phyloP scores from a whole-genome alignment of 1,284 basidiomycete species.

The Coniophora puteana region DNA sequence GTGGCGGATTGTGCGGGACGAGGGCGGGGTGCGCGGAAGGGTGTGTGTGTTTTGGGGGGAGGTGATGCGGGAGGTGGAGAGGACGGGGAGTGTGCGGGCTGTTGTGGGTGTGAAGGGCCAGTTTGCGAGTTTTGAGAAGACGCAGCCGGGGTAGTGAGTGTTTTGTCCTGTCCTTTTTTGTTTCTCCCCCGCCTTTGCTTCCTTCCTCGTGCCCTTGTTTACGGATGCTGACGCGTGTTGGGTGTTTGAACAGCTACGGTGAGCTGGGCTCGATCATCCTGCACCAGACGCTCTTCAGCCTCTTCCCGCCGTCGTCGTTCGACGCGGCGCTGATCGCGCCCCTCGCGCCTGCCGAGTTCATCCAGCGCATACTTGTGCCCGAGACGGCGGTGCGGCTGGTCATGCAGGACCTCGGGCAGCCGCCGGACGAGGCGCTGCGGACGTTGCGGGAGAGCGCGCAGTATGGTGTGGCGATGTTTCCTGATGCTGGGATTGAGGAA shows the following conservation, averaged over 20 bases:
- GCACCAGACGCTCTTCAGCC: constrained; percentile 66
- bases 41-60: constrained; percentile 73
- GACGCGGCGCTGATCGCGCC: constrained; percentile 51
- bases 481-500: constrained; percentile 46
- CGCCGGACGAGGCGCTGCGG: constrained; percentile 43
- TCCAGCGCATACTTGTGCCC: constrained; percentile 70
- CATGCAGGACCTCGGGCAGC: constrained; percentile 57
- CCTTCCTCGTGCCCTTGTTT: constrained; percentile 4
- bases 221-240: no score
- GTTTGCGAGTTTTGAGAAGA: constrained; percentile 70
- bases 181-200: constrained; percentile 3
- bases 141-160: constrained; percentile 79
- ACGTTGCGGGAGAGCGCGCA: constrained; percentile 69
- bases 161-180: constrained; percentile 9
- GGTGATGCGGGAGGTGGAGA: constrained; percentile 53
- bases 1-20: constrained; percentile 48
- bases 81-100: constrained; percentile 60
- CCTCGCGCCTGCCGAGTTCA: constrained; percentile 65
- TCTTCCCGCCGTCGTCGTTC: constrained; percentile 64
- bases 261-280: constrained; percentile 77
- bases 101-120: constrained; percentile 66
- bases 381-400: constrained; percentile 72
- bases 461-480: constrained; percentile 81
- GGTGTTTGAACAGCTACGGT: constrained; percentile 56
- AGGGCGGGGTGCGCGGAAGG: constrained; percentile 38